Conservation (phyloP, 2,329 filamentous ascomycete genomes). For the Xylaria sp. region DNA sequence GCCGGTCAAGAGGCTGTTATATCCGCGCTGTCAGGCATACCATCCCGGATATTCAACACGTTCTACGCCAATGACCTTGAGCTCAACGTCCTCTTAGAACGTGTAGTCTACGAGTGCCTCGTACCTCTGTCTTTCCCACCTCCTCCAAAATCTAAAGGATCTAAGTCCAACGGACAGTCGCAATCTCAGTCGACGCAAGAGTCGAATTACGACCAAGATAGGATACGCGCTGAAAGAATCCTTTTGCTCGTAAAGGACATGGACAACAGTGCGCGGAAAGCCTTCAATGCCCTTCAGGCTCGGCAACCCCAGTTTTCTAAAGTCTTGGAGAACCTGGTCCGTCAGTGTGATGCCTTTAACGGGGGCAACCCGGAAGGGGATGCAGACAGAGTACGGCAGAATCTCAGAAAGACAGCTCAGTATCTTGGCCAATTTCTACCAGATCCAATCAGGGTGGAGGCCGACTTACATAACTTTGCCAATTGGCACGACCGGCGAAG, state of each 20-base stretch:
- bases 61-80: constrained; percentile 92
- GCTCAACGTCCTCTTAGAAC: constrained; percentile 84
- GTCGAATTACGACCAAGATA: constrained; percentile 72
- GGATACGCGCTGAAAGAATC: constrained; percentile 84
- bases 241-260: constrained; percentile 83
- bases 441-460: constrained; percentile 75
- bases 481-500: constrained; percentile 89
- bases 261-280: constrained; percentile 80
- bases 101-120: constrained; percentile 85
- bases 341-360: constrained; percentile 89
- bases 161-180: constrained; percentile 70
- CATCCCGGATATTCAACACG: constrained; percentile 84
- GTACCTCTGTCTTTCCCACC: constrained; percentile 91
- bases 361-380: constrained; percentile 83
- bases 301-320: constrained; percentile 80
- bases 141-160: constrained; percentile 68
- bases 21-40: constrained; percentile 81
- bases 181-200: constrained; percentile 62
- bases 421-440: constrained; percentile 81
- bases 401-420: constrained; percentile 77
- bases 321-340: constrained; percentile 79
- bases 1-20: constrained; percentile 81
- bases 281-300: constrained; percentile 87
- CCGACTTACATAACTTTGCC: constrained; percentile 89
- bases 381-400: constrained; percentile 74